Conservation (phyloP, 805 yeast species). For the Teunomyces tritomae region DNA sequence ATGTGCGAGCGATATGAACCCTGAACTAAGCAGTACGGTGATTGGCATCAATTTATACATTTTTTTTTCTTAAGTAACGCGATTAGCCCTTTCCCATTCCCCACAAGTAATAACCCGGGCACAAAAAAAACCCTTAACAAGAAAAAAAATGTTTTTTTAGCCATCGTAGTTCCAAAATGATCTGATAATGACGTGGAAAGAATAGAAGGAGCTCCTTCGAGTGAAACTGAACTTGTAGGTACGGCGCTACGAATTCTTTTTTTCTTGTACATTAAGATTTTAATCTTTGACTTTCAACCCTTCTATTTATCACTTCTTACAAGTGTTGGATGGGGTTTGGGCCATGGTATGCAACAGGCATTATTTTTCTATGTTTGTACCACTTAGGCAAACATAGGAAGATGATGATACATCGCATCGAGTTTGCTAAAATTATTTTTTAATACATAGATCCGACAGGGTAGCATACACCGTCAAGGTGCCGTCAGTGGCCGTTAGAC, state of each 20-base stretch:
- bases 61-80: not conserved
- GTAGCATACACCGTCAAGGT: not conserved
- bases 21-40: not conserved
- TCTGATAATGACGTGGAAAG: constrained; percentile 1
- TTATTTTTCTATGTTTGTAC: not conserved
- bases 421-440: constrained; percentile 2
- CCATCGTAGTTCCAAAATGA: constrained; percentile 1
- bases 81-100: not conserved
- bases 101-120: not conserved
- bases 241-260: too few species aligned
- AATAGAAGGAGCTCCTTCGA: not conserved
- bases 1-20: not conserved
- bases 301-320: not conserved
- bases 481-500: constrained; percentile 1
- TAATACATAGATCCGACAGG: not conserved
- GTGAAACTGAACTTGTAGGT: not conserved
- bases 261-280: too few species aligned
- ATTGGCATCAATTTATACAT: not conserved
- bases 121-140: not conserved
- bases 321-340: not conserved
- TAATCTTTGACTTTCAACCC: not conserved
- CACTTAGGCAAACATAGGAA: not conserved
- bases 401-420: constrained; percentile 1
- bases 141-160: not conserved
- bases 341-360: not conserved